A percentile compares a stretch with the other conserved stretches of the same genome.
Evolutionary conservation across 1,284 basidiomycete species (phyloP).

Genomic region (Ustilago hordei): DNA sequence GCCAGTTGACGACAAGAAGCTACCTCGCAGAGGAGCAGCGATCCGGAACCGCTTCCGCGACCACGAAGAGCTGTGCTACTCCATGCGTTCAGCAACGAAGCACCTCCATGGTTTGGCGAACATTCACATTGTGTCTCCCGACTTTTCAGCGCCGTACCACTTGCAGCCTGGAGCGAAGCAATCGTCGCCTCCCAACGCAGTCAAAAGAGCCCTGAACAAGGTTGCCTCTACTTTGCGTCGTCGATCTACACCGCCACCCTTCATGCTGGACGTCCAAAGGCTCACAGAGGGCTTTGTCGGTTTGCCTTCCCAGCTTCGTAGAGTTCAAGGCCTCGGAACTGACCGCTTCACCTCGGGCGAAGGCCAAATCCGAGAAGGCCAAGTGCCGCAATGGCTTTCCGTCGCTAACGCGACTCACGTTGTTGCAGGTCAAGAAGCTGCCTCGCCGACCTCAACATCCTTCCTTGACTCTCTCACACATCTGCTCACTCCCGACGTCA

Average conservation of each 20-base stretch:
- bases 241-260: conserved; percentile 11
- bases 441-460: not conserved
- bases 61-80: conserved; percentile 53
- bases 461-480: conserved; percentile 6
- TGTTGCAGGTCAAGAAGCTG: conserved; percentile 32
- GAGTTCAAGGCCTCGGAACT: conserved; percentile 35
- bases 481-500: not conserved
- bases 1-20: not conserved
- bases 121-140: conserved; percentile 55
- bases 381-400: conserved; percentile 53
- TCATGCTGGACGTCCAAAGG: conserved; percentile 21
- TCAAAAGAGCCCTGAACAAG: not conserved
- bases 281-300: conserved; percentile 33
- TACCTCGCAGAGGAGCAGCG: conserved; percentile 13
- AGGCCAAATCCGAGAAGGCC: conserved; percentile 49
- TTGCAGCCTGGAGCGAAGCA: conserved; percentile 34
- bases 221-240: not conserved
- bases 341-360: conserved; percentile 47
- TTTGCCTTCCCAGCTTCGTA: conserved; percentile 41
- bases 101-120: conserved; percentile 41
- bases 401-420: conserved; percentile 16
- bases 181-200: not conserved
- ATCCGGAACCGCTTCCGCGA: conserved; percentile 53
- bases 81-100: conserved; percentile 39
- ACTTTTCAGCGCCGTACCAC: conserved; percentile 51